Evolutionary conservation across 768 basidiomycete genomes (phyloP).

Genomic region (Fibroporia radiculosa): DNA sequence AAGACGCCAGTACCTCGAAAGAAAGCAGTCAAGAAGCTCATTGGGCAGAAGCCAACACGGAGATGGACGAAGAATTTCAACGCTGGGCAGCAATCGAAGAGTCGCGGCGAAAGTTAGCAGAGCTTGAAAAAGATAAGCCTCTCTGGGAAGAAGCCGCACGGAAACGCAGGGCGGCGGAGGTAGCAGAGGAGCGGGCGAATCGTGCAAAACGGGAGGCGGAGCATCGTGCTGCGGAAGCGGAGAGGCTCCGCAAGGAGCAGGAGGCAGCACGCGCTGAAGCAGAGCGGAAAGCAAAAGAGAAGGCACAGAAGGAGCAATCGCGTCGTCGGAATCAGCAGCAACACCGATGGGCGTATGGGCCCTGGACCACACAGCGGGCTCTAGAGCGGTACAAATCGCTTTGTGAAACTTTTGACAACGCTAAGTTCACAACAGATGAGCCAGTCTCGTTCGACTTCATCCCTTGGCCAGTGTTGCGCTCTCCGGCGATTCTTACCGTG

Average conservation of each 20-base stretch:
- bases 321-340: conserved; percentile 39
- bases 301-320: conserved; percentile 29
- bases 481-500: conserved; percentile 43
- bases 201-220: conserved; percentile 11
- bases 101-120: conserved; percentile 59
- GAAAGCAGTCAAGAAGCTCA: no score
- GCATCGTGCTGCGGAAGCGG: conserved; percentile 14
- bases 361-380: conserved; percentile 60
- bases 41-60: neutral
- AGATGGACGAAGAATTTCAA: conserved; percentile 24
- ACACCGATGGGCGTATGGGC: conserved; percentile 46
- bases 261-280: conserved; percentile 16
- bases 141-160: conserved; percentile 51
- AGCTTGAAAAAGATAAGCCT: conserved; percentile 57
- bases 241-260: conserved; percentile 19
- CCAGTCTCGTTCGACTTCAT: conserved; percentile 55
- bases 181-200: conserved; percentile 25
- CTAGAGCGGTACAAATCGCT: conserved; percentile 61
- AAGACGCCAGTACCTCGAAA: no score
- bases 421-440: conserved; percentile 43
- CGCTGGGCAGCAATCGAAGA: conserved; percentile 45
- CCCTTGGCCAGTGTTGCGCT: conserved; percentile 68
- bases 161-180: conserved; percentile 38
- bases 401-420: conserved; percentile 54
- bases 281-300: conserved; percentile 24